Base-by-base conservation (phyloP, 2,329 filamentous ascomycete genomes). In the Aspergillus fructus region DNA sequence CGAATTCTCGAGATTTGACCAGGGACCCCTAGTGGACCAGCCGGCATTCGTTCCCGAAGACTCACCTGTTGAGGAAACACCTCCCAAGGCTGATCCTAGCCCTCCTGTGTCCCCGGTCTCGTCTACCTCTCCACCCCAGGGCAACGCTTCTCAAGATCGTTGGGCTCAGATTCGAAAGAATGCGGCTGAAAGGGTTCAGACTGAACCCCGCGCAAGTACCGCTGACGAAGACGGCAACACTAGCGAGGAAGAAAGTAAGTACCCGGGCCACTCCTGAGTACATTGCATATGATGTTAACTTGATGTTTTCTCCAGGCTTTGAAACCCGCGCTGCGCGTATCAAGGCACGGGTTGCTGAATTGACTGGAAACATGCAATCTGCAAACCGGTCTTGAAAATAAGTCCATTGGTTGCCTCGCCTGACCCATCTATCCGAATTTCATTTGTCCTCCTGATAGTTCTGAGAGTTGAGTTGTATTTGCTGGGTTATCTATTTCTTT, bases 151-250 rank as follows among this genome's bases (percentile, higher is more conserved):
- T n/a, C 82, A 89, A 62, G 93, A 97, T 71, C 87, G 93, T 54
- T 99, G 94, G 94, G 93, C 93, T 1, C 91, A 96, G 75, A 97
- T 97, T 64, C 86, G 93, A 64, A 93, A 93, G 81, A 97, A 97
- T 68, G 94, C 94, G 11, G 92, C 92, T 3, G 89, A 94, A 60
- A 85, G 92, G 37, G 82, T 81, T 53, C 82, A 86, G 60, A 80
- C 85, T 43, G 86, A 84, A 53, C 42, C 42, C 8, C 56, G 49
- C 13, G 4, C 89, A 91, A 64, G 86, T 90, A 66, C 81, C 81
- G 40, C 81, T 81, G 84, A 83, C 17, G 91, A 93, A 61, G 91
- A 94, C 67, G 86, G 84, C n/a, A 91, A 96, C 66, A 94, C 90
- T n/a, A 96, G 90, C 70, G 92, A 90, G 55, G 93, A 97, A 83